phyloP scores from a whole-genome alignment of 768 basidiomycete genomes.

The Pleurotus djamor region DNA sequence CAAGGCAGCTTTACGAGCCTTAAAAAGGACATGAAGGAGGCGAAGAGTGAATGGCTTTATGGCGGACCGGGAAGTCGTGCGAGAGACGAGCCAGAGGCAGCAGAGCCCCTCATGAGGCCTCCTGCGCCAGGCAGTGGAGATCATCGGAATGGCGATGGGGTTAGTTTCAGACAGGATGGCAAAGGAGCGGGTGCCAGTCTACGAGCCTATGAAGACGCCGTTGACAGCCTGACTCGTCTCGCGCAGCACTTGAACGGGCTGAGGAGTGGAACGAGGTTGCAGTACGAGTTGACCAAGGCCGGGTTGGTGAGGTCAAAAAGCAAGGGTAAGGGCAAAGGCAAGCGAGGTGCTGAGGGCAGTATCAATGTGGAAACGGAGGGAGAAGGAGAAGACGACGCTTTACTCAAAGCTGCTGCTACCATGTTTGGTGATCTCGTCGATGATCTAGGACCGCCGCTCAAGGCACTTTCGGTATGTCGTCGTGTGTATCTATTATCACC shows the following conservation, averaged over 20 bases:
- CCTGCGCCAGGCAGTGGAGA: background rate
- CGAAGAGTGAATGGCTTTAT: conserved; percentile 77
- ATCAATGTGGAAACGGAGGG: conserved; percentile 26
- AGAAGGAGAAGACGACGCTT: conserved; percentile 34
- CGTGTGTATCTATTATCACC: background rate
- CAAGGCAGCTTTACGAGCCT: conserved; percentile 88
- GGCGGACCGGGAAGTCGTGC: conserved; percentile 22
- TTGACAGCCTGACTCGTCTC: conserved; percentile 82
- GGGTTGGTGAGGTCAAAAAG: conserved; percentile 23
- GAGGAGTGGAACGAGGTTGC: conserved; percentile 78
- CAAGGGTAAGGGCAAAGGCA: conserved; percentile 12
- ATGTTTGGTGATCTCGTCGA: conserved; percentile 81
- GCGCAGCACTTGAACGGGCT: conserved; percentile 94
- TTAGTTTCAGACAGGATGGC: conserved; percentile 16
- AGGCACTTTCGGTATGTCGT: conserved; percentile 64
- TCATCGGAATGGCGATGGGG: conserved; percentile 7
- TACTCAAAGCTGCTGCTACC: conserved; percentile 59
- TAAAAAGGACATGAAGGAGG: conserved; percentile 83
- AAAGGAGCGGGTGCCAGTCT: conserved; percentile 21
- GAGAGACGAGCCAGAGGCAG: conserved; percentile 14
- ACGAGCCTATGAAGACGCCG: conserved; percentile 80
- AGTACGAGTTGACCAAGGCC: conserved; percentile 78
- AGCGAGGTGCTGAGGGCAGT: conserved; percentile 1
- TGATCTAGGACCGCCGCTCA: conserved; percentile 76
- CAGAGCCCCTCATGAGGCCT: background rate